Evolutionary conservation across 139 green algal genomes (phyloP).

Genomic region (Tetratostichococcus sp.): DNA sequence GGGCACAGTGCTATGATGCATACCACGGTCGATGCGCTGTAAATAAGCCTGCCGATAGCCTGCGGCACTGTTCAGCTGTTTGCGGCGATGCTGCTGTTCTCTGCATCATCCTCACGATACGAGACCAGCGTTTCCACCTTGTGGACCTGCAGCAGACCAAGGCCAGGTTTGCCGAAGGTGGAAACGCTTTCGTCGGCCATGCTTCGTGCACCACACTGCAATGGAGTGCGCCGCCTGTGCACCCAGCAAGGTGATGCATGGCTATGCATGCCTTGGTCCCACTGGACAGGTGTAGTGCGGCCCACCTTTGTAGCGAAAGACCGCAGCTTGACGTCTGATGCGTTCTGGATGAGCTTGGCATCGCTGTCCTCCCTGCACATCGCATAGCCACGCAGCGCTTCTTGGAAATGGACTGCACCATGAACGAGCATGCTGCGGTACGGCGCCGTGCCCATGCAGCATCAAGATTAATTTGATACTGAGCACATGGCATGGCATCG

Average conservation of each 20-base stretch:
- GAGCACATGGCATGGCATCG: background rate
- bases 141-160: conserved; percentile 59
- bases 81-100: background rate
- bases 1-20: no score
- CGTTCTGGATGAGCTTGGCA: conserved; percentile 72
- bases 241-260: background rate
- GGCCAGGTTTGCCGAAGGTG: background rate
- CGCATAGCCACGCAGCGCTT: no score
- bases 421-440: no score
- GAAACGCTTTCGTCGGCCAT: background rate
- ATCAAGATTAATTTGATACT: background rate
- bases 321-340: conserved; percentile 77
- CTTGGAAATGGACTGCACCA: no score
- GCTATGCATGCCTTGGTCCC: background rate
- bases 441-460: no score
- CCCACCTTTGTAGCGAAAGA: conserved; percentile 88
- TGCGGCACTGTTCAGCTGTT: no score
- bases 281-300: background rate
- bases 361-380: conserved; percentile 88
- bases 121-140: conserved; percentile 85
- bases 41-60: no score
- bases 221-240: background rate
- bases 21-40: no score
- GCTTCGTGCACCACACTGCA: background rate
- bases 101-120: conserved; percentile 55